Conservation (phyloP, 2,329 filamentous ascomycete species). For the Davidsoniella eucalypti region DNA sequence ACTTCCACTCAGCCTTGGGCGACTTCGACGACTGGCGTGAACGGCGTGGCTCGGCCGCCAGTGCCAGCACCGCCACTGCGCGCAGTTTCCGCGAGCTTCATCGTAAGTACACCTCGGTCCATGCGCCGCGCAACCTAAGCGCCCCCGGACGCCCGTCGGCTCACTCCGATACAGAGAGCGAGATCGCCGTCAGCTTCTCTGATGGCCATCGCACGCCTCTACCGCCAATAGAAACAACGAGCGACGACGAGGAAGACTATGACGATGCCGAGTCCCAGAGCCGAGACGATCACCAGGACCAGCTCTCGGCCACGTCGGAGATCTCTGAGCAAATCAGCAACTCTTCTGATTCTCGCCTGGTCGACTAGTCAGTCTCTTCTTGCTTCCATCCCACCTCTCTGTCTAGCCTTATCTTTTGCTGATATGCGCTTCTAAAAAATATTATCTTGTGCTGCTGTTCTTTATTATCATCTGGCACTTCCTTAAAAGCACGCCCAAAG, state of each 20-base stretch:
- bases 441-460: no score
- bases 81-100: constrained; percentile 48
- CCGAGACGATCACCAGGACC: no score
- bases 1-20: constrained; percentile 36
- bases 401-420: no score
- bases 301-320: no score
- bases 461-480: no score
- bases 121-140: constrained; percentile 27
- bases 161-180: constrained; percentile 42
- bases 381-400: no score
- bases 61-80: constrained; percentile 49
- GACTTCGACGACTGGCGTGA: constrained; percentile 26
- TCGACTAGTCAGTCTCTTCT: no score
- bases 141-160: constrained; percentile 25
- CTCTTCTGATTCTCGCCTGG: no score
- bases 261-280: constrained; percentile 13
- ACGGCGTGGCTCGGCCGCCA: constrained; percentile 46
- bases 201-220: constrained; percentile 41
- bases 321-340: no score
- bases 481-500: no score
- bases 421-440: no score
- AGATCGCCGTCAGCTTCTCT: constrained; percentile 41
- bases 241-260: constrained; percentile 11
- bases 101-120: constrained; percentile 39
- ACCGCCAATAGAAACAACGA: constrained; percentile 30